These are phyloP conservation scores for Hypoxylon sp. DNA, from an alignment of 2,329 filamentous ascomycete species.

Conservation along the genomic window DNA sequence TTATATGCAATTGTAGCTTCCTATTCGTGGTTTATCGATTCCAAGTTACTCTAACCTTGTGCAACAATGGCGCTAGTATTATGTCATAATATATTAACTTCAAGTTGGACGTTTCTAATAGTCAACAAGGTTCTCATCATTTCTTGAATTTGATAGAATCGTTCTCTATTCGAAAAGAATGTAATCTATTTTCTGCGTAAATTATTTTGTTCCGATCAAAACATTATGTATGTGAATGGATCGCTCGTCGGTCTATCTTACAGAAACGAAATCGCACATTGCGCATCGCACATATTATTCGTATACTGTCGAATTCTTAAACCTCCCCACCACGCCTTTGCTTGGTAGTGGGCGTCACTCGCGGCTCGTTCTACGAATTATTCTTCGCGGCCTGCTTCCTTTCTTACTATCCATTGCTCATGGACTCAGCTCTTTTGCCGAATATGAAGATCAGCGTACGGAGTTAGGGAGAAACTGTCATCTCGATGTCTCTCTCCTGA, in stretches of 20 bases:
- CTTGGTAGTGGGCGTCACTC: conserved; percentile 15
- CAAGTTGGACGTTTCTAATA: background rate
- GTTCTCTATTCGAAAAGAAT: background rate
- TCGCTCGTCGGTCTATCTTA: conserved; percentile 25
- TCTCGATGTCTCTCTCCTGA: conserved; percentile 14
- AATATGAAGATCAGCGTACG: background rate
- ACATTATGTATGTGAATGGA: conserved; percentile 14
- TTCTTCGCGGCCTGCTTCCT: background rate
- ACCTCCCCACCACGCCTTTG: conserved; percentile 26
- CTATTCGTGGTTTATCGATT: background rate
- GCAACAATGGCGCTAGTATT: conserved; percentile 9
- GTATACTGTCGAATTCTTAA: conserved; percentile 26
- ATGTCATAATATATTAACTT: background rate
- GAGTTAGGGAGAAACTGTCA: conserved; percentile 2
- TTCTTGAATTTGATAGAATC: background rate
- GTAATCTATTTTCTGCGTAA: background rate
- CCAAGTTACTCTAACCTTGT: background rate
- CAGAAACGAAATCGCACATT: conserved; percentile 16
- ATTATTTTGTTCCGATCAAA: conserved; percentile 1
- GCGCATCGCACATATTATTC: conserved; percentile 33
- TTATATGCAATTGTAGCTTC: background rate
- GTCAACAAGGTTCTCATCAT: background rate
- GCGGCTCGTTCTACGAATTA: background rate
- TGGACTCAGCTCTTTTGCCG: background rate
- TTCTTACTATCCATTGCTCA: background rate